Evolutionary conservation across 2,329 filamentous ascomycete genomes (phyloP).

Genomic region (Apiospora phragmitis): DNA sequence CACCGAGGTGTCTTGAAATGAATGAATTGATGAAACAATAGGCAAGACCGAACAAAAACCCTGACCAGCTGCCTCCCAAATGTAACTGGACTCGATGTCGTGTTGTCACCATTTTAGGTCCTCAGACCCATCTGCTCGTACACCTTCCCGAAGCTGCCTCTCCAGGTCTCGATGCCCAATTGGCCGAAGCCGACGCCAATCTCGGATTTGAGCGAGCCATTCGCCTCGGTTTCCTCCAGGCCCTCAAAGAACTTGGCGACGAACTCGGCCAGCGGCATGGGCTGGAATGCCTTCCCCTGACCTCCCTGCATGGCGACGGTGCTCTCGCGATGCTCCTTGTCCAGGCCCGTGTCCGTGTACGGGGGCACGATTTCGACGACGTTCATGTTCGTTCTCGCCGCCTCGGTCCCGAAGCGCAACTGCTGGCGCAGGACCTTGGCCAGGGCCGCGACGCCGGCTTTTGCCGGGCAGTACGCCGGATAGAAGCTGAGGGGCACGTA

Average conservation of each 20-base stretch:
- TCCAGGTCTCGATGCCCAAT: constrained; percentile 7
- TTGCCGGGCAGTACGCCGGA: constrained; percentile 34
- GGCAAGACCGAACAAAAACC: too few species aligned
- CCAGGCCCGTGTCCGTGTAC: constrained; percentile 36
- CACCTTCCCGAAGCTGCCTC: constrained; percentile 14
- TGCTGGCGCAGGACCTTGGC: constrained; percentile 28
- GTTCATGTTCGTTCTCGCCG: constrained; percentile 24
- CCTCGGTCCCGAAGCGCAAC: constrained; percentile 20
- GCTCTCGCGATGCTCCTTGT: constrained; percentile 25
- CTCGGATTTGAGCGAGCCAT: constrained; percentile 26
- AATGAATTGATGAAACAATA: too few species aligned
- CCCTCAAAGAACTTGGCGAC: constrained; percentile 28
- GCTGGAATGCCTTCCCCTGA: constrained; percentile 22
- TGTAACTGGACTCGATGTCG: too few species aligned
- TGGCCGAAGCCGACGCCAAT: constrained; percentile 30
- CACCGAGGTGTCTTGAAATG: too few species aligned
- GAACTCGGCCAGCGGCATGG: constrained; percentile 35
- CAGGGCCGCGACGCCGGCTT: constrained; percentile 32
- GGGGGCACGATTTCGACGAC: constrained; percentile 37
- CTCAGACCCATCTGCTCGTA: constrained; percentile 10
- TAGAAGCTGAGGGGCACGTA: constrained; percentile 29
- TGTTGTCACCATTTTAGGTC: too few species aligned
- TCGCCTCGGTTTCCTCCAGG: constrained; percentile 23
- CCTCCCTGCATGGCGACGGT: constrained; percentile 22
- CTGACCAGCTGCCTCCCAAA: too few species aligned